Evolutionary conservation across 2,329 filamentous ascomycete genomes (phyloP).

Genomic region (Cytospora piceae): DNA sequence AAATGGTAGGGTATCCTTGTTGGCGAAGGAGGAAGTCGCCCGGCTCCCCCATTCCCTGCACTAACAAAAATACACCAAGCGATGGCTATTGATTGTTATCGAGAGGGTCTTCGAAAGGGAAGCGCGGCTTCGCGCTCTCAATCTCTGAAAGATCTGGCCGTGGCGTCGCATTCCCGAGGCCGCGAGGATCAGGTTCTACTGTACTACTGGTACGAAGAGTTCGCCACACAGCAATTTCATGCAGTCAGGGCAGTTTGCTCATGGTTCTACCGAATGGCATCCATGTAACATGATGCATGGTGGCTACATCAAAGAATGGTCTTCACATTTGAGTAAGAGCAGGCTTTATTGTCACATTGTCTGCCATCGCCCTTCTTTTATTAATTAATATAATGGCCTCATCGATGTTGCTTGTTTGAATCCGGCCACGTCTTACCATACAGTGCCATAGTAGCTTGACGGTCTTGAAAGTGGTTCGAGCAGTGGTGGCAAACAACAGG

Average conservation of each 20-base stretch:
- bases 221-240: background rate
- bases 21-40: background rate
- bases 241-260: background rate
- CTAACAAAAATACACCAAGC: background rate
- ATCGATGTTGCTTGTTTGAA: constrained; percentile 6
- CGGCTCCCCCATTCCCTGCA: background rate
- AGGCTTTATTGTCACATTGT: background rate
- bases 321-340: background rate
- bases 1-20: background rate
- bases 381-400: background rate
- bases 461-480: constrained; percentile 28
- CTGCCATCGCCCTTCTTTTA: background rate
- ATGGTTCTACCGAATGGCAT: background rate
- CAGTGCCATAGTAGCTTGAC: constrained; percentile 4
- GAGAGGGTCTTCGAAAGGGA: background rate
- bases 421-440: background rate
- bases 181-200: background rate
- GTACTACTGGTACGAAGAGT: background rate
- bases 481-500: constrained; percentile 31
- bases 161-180: too few species aligned
- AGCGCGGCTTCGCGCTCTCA: background rate
- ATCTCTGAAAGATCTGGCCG: background rate
- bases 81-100: background rate
- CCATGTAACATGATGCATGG: background rate
- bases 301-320: background rate